Evolutionary conservation across 805 yeast species (phyloP).

Genomic region (Candida yuanshanica): DNA sequence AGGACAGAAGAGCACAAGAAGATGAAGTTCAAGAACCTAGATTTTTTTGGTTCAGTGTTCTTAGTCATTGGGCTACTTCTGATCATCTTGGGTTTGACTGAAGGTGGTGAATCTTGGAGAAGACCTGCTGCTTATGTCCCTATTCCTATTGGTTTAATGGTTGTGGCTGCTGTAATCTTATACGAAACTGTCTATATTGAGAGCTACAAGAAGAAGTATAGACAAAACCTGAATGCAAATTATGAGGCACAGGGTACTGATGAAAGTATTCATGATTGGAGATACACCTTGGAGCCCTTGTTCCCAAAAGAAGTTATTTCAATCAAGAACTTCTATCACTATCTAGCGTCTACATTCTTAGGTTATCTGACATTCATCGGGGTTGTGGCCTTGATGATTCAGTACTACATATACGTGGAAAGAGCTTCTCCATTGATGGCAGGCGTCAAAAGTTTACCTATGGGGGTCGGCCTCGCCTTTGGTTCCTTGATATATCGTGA

Average conservation of each 20-base stretch:
- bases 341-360: slow-evolving; percentile 19
- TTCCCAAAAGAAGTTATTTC: slow-evolving; percentile 26
- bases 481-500: slow-evolving; percentile 21
- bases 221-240: too few relatives aligned
- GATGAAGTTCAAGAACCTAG: slow-evolving; percentile 24
- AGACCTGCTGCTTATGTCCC: slow-evolving; percentile 38
- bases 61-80: slow-evolving; percentile 32
- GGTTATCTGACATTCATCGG: slow-evolving; percentile 19
- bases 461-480: slow-evolving; percentile 25
- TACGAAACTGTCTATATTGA: slow-evolving; percentile 27
- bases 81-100: slow-evolving; percentile 38
- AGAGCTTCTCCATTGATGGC: slow-evolving; percentile 28
- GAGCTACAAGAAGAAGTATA: slow-evolving; percentile 3
- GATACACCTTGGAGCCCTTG: slow-evolving; percentile 17
- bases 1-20: slow-evolving; percentile 19
- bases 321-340: slow-evolving; percentile 22
- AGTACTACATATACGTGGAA: slow-evolving; percentile 26
- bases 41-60: slow-evolving; percentile 30
- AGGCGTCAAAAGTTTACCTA: slow-evolving; percentile 32
- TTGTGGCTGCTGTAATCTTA: slow-evolving; percentile 22
- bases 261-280: slow-evolving; percentile 9
- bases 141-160: slow-evolving; percentile 31
- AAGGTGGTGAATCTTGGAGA: slow-evolving; percentile 40
- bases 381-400: slow-evolving; percentile 16
- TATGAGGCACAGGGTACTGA: too few relatives aligned